A percentile compares a stretch with the other conserved stretches of the same genome.
Evolutionary conservation across 176 grass and related monocot species (phyloP).

Genomic region (Cenchrus americanus): DNA sequence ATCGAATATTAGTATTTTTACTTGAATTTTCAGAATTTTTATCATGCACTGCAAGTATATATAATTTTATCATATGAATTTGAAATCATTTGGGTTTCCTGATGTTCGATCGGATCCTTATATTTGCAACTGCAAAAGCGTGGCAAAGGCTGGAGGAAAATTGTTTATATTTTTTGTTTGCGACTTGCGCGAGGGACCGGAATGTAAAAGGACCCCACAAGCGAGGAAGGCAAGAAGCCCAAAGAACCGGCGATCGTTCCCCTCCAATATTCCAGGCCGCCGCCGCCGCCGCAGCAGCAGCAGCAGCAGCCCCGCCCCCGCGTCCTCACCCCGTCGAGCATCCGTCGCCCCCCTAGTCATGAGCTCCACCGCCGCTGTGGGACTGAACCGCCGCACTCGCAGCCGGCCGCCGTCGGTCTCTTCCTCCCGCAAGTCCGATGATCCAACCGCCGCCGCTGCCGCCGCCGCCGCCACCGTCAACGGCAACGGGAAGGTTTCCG

Average conservation of each 20-base stretch:
- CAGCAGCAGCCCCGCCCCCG: too few species aligned
- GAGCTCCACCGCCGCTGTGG: constrained; percentile 15
- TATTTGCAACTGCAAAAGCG: too few species aligned
- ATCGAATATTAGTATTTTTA: too few species aligned
- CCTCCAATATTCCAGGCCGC: constrained; percentile 47
- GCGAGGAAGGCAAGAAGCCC: constrained; percentile 26
- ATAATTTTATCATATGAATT: not conserved
- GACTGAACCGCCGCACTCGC: constrained; percentile 46
- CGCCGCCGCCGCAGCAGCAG: constrained; percentile 29
- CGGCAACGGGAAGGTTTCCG: constrained; percentile 27
- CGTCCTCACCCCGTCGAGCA: not conserved
- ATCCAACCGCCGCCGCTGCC: constrained; percentile 7
- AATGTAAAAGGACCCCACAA: not conserved
- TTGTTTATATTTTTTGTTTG: not conserved
- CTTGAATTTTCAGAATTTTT: too few species aligned
- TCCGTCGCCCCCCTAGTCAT: constrained; percentile 12
- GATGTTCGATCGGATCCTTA: not conserved
- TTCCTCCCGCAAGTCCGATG: constrained; percentile 49
- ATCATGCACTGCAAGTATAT: not conserved
- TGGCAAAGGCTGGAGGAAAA: not conserved
- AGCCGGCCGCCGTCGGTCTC: constrained; percentile 50
- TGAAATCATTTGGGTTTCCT: not conserved
- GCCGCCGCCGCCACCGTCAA: not conserved
- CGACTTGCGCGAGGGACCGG: not conserved
- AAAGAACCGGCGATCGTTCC: constrained; percentile 29